These are phyloP conservation scores for Fusarium tanahbumbuense DNA, from an alignment of 2,329 filamentous ascomycete species.

Conservation along the genomic window DNA sequence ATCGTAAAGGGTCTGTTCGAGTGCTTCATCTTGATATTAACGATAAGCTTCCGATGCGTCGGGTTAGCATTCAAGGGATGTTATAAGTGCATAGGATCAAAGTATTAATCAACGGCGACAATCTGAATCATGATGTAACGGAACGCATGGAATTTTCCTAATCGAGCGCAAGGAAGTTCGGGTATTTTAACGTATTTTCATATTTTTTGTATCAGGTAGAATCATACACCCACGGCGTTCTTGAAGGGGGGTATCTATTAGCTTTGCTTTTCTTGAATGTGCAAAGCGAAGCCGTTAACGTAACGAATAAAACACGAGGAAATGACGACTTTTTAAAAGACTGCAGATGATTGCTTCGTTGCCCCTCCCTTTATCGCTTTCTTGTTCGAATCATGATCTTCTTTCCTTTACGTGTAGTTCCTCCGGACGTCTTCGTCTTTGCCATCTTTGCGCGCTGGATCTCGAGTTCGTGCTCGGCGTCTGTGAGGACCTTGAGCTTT, in stretches of 20 bases:
- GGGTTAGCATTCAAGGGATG: slow-evolving; percentile 62
- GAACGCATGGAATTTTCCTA: slow-evolving; percentile 12
- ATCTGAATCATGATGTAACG: slow-evolving; percentile 2
- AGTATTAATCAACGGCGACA: slow-evolving; percentile 49
- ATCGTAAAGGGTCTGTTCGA: slow-evolving; percentile 66
- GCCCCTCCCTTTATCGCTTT: slow-evolving; percentile 61
- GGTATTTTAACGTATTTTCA: slow-evolving; percentile 13
- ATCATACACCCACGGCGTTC: slow-evolving; percentile 45
- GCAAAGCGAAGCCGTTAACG: slow-evolving; percentile 30
- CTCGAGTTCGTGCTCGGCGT: slow-evolving; percentile 68
- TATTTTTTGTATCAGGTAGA: slow-evolving; percentile 43
- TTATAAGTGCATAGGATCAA: slow-evolving; percentile 62
- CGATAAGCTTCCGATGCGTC: slow-evolving; percentile 65
- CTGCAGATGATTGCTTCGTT: slow-evolving; percentile 14
- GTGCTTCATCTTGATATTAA: slow-evolving; percentile 68
- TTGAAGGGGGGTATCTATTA: slow-evolving; percentile 45
- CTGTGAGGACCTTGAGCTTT: slow-evolving; percentile 65
- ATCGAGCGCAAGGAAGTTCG: slow-evolving; percentile 2
- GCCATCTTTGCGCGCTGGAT: slow-evolving; percentile 72
- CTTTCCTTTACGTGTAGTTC: slow-evolving; percentile 68
- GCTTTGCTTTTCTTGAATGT: slow-evolving; percentile 27
- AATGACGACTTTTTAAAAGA: slow-evolving; percentile 15
- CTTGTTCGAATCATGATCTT: slow-evolving; percentile 72
- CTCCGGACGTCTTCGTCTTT: slow-evolving; percentile 71
- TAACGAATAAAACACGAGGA: slow-evolving; percentile 41